Evolutionary conservation across 768 basidiomycete species (phyloP), one percentile per base, ranked within the genome.

Genomic region (Leccinum subgranulosum): DNA sequence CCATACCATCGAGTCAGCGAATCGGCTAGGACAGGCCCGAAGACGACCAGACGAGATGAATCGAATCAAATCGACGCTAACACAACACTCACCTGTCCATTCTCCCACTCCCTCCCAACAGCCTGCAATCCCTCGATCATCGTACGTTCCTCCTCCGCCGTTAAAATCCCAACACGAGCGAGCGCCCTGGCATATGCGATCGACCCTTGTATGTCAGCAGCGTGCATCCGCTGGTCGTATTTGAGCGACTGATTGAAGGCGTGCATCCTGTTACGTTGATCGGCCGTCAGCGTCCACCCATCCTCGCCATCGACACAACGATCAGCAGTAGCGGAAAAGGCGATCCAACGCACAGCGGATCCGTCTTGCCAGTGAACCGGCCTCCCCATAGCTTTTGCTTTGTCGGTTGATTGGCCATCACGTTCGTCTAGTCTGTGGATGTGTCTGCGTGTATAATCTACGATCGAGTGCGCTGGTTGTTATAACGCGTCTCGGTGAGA

Each of bases 121-220:
- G 75, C 72, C 56, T 78, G 73, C 50, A 99, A 80, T 10, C 96
- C 96, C 45, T 82, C 75, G 49, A 86, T 81, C 63, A 93, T 90
- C 74, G 79, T 83, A 12, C 60, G 63, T 69, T 88, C 84, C 73
- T 99, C 97, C 3, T 86, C 83, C 58, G 78, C 65, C 6, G 87
- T 89, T 60, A 99, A 74, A 65, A 99, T 95, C 14, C 88, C 89
- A 15, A 86, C 87, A 43, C 85, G 83, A 11, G 84, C 77, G 57
- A 98, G 79, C 1, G 91, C 88, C 73, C 92, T 96, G 29, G 97
- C 87, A 71, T 98, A 98, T 4, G 97, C 96, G 68, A 97, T 95
- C 17, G 96, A 98, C 2, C 96, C 96, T 55, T 79, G 82, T 63
- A 98, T 90, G 66, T 99, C 97, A 25, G 85, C 94, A 10, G 84